phyloP scores from a whole-genome alignment of 2,329 filamentous ascomycete genomes.

The Cercospora canescens region DNA sequence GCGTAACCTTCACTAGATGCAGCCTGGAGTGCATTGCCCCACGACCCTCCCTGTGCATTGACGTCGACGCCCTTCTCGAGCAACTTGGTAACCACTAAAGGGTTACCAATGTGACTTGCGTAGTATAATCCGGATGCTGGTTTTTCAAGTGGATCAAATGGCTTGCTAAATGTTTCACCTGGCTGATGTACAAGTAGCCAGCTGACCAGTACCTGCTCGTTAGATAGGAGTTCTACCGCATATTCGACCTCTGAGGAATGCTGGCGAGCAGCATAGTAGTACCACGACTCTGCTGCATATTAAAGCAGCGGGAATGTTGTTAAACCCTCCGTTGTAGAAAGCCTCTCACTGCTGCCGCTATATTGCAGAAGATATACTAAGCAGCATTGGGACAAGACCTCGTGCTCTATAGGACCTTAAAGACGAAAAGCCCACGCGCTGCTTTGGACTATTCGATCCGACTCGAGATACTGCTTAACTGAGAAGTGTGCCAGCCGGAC shows the following conservation, averaged over 20 bases:
- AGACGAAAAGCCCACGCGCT: constrained; percentile 14
- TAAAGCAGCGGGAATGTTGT: constrained; percentile 19
- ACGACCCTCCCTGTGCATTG: not conserved
- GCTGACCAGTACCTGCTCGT: not conserved
- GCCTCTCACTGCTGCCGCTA: constrained; percentile 8
- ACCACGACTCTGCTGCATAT: constrained; percentile 21
- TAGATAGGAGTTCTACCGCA: not conserved
- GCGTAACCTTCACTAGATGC: not conserved
- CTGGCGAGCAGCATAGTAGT: constrained; percentile 13
- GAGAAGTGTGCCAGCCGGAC: constrained; percentile 30
- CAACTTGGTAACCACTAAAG: not conserved
- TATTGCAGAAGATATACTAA: constrained; percentile 20
- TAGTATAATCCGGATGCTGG: not conserved
- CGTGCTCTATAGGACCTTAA: constrained; percentile 10
- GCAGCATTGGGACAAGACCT: constrained; percentile 17
- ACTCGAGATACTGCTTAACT: constrained; percentile 29
- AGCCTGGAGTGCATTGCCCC: not conserved
- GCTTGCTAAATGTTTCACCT: not conserved
- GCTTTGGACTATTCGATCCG: constrained; percentile 16
- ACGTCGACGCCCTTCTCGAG: not conserved
- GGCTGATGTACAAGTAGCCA: constrained; percentile 4
- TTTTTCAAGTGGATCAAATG: not conserved
- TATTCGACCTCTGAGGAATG: not conserved
- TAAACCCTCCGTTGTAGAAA: constrained; percentile 13
- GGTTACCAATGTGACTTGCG: not conserved